Conservation (phyloP, 2,329 filamentous ascomycete species). For the Colletotrichum eleusines region DNA sequence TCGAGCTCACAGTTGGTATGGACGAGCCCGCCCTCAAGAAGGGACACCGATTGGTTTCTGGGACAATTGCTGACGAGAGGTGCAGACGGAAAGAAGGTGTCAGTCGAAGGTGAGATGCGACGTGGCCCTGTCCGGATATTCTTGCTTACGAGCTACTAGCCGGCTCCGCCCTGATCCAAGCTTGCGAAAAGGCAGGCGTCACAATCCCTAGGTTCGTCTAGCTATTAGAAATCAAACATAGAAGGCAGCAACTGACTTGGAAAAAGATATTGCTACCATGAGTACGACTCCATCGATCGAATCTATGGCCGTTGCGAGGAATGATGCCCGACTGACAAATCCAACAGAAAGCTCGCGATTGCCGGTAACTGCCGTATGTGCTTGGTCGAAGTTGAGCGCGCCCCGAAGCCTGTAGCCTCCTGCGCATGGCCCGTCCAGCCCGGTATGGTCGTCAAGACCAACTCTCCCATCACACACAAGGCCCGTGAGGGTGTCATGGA, state of each 20-base stretch:
- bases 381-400: slow-evolving; percentile 95
- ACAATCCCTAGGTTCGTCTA: slow-evolving; percentile 82
- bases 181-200: slow-evolving; percentile 96
- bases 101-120: slow-evolving; percentile 81
- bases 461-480: slow-evolving; percentile 96
- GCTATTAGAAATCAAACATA: slow-evolving; percentile 16
- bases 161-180: slow-evolving; percentile 96
- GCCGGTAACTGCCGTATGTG: slow-evolving; percentile 99
- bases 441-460: slow-evolving; percentile 99
- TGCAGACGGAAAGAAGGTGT: slow-evolving; percentile 96
- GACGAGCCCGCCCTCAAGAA: slow-evolving; percentile 41
- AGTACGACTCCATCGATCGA: slow-evolving; percentile 69
- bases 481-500: slow-evolving; percentile 99
- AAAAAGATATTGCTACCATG: slow-evolving; percentile 95
- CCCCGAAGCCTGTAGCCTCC: slow-evolving; percentile 96
- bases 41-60: slow-evolving; percentile 48
- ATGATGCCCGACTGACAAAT: slow-evolving; percentile 55
- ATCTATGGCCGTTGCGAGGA: slow-evolving; percentile 43
- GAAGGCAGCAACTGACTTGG: slow-evolving; percentile 43
- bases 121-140: slow-evolving; percentile 39
- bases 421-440: slow-evolving; percentile 99
- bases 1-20: slow-evolving; percentile 94
- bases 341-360: slow-evolving; percentile 90
- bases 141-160: slow-evolving; percentile 65
- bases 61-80: slow-evolving; percentile 49